Conservation (phyloP, 2,329 filamentous ascomycete species). For the Gnomoniopsis smithogilvyi region DNA sequence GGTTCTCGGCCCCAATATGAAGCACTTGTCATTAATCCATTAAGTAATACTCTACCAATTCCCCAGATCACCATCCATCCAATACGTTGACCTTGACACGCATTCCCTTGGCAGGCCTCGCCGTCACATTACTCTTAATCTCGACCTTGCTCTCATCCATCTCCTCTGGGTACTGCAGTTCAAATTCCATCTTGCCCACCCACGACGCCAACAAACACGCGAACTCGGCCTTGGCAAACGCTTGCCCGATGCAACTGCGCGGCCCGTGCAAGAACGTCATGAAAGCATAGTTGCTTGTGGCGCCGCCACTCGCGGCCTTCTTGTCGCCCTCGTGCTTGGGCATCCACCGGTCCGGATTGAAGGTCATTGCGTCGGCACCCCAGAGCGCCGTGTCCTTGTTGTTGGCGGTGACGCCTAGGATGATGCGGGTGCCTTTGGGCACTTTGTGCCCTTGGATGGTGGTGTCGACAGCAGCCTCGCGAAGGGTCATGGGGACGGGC, state of each 20-base stretch:
- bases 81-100: constrained; percentile 63
- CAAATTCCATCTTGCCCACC: constrained; percentile 71
- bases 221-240: constrained; percentile 81
- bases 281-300: constrained; percentile 71
- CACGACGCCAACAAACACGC: constrained; percentile 76
- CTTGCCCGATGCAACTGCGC: constrained; percentile 77
- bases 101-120: constrained; percentile 69
- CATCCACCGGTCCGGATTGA: constrained; percentile 79
- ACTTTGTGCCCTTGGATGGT: constrained; percentile 62
- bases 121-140: constrained; percentile 69
- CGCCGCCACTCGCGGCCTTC: constrained; percentile 62
- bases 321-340: constrained; percentile 35
- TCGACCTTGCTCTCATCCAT: constrained; percentile 64
- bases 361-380: constrained; percentile 71
- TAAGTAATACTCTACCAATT: not conserved
- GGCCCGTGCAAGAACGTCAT: constrained; percentile 86
- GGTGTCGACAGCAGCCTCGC: constrained; percentile 62
- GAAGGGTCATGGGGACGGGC: constrained; percentile 69
- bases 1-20: not conserved
- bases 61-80: constrained; percentile 57
- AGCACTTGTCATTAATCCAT: not conserved
- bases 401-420: constrained; percentile 63
- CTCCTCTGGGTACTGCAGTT: constrained; percentile 53
- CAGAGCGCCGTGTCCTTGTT: constrained; percentile 70
- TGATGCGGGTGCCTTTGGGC: constrained; percentile 67